Evolutionary conservation across 2,329 filamentous ascomycete genomes (phyloP).

Genomic region (Dendryphion nanum): DNA sequence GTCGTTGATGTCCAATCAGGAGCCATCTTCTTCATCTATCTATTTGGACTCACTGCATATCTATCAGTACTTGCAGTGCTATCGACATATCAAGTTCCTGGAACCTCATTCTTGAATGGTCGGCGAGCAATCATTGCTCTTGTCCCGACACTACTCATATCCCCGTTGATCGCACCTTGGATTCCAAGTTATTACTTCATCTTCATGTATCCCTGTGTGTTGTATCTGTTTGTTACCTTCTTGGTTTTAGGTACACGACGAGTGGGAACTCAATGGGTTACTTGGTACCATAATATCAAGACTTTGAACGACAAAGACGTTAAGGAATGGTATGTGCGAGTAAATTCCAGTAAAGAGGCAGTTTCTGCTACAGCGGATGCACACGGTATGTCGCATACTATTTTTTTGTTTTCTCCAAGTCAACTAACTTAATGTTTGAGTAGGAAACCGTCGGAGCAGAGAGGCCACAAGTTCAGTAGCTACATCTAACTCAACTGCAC

Average conservation of each 20-base stretch:
- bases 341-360: slow-evolving; percentile 17
- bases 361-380: neutral
- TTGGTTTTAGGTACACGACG: slow-evolving; percentile 55
- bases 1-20: slow-evolving; percentile 46
- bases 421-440: neutral
- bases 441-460: slow-evolving; percentile 20
- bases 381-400: slow-evolving; percentile 18
- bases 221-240: slow-evolving; percentile 53
- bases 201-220: slow-evolving; percentile 55
- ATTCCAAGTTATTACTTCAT: slow-evolving; percentile 51
- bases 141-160: slow-evolving; percentile 57
- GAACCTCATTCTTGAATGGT: slow-evolving; percentile 57
- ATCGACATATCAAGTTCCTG: slow-evolving; percentile 48
- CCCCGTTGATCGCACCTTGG: slow-evolving; percentile 57
- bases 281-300: slow-evolving; percentile 55
- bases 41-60: slow-evolving; percentile 58
- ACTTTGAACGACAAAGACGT: slow-evolving; percentile 52
- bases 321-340: slow-evolving; percentile 49
- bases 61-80: slow-evolving; percentile 55
- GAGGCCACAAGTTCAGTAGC: slow-evolving; percentile 19
- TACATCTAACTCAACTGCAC: slow-evolving; percentile 23
- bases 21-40: slow-evolving; percentile 60
- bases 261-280: slow-evolving; percentile 58
- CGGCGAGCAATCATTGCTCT: slow-evolving; percentile 56
- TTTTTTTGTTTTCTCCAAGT: slow-evolving; percentile 6